Evolutionary conservation across 768 basidiomycete species (phyloP), one percentile per base, ranked within the genome.

Genomic region (Macrolepiota fuliginosa): DNA sequence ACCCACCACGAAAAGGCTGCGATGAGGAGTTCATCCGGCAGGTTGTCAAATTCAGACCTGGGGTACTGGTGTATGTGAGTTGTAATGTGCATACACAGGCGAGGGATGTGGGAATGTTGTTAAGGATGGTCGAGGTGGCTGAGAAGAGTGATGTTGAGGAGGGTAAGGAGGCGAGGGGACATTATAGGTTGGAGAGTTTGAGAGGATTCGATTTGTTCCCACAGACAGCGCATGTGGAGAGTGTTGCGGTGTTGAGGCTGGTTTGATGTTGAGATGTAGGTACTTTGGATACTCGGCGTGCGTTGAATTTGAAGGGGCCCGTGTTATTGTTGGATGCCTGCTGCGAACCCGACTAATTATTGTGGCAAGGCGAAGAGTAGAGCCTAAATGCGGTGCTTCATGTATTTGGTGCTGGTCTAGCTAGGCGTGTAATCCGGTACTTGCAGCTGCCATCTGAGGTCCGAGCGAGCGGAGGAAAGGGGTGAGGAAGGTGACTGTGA

Each of bases 1-100:
- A 99, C 71, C 97, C 97, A 1, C 97, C 96, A 5, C 80, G 96
- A 64, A 98, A 98, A 73, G 97, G 97, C 22, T 96, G 92, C 69
- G 94, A 96, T 72, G 83, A 85, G 49, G 74, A 77, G 24, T 92
- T 92, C 64, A 79, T 98, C 42, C 73, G 81, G 42, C 96, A 98
- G 75, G 73, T 97, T 37, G 69, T 96, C 54, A 71, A 68, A 5
- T 91, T 98, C 74, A 75, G 85, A 39, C 79, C 89, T 12, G 74
- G 77, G 58, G 84, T 83, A 29, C 80, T 96, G 64, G 91, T 95
- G 54, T 97, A 97, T 69, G 93, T 98, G 60, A 94, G 91, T 70
- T 97, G 95, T 68, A 97, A 96, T 70, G 95, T 97, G 51, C 95
- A 96, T 68, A 94, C 94, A 7, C 91, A 93, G 77, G 92, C 91